phyloP scores from a whole-genome alignment of 2,329 filamentous ascomycete species.

The Aspergillus flavus region DNA sequence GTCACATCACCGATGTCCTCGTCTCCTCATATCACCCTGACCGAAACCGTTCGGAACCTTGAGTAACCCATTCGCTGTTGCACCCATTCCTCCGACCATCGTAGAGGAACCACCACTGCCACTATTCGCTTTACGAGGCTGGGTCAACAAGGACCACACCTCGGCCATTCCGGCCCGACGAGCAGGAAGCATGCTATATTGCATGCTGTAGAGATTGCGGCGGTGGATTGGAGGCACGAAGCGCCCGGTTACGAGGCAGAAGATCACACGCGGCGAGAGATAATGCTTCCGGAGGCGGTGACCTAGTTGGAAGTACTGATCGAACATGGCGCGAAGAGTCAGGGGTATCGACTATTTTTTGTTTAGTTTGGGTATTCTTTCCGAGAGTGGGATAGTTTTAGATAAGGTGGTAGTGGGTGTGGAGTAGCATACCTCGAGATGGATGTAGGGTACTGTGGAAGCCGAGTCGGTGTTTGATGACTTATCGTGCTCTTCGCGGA shows the following conservation, averaged over 20 bases:
- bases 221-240: conserved; percentile 95
- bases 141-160: conserved; percentile 76
- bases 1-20: conserved; percentile 35
- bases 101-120: conserved; percentile 29
- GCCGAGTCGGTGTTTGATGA: conserved; percentile 42
- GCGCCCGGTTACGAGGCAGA: conserved; percentile 84
- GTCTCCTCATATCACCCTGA: conserved; percentile 34
- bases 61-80: conserved; percentile 30
- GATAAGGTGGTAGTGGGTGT: not conserved
- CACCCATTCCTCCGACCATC: conserved; percentile 28
- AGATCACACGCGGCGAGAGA: conserved; percentile 80
- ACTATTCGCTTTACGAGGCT: conserved; percentile 39
- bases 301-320: conserved; percentile 95
- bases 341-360: conserved; percentile 75
- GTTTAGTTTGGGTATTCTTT: conserved; percentile 17
- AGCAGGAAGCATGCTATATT: conserved; percentile 96
- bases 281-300: conserved; percentile 94
- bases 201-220: conserved; percentile 90
- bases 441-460: conserved; percentile 74
- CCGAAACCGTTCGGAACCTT: conserved; percentile 38
- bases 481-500: conserved; percentile 69
- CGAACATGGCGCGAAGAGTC: conserved; percentile 89
- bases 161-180: conserved; percentile 77
- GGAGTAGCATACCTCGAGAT: conserved; percentile 69
- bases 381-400: not conserved